A percentile compares a stretch with the other conserved stretches of the same genome.
Conservation (phyloP, 805 yeast genomes). For the Sugiyamaella valdiviana region DNA sequence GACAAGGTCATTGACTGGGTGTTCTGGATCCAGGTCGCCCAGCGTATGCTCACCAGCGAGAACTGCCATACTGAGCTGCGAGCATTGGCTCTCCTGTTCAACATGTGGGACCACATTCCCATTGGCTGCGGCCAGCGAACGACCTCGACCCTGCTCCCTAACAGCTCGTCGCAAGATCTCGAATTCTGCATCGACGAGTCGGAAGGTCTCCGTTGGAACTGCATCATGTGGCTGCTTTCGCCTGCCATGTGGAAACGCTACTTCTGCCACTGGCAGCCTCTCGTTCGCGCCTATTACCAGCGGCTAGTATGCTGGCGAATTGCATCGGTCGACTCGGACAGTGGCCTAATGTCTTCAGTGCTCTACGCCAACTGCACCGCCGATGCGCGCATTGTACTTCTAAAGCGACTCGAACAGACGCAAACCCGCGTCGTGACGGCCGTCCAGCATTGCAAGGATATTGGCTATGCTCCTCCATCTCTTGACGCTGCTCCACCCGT, state of each 20-base stretch:
- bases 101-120: constrained; percentile 62
- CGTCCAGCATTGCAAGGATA: constrained; percentile 7
- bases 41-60: constrained; percentile 55
- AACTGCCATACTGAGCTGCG: constrained; percentile 58
- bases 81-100: constrained; percentile 59
- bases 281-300: constrained; percentile 63
- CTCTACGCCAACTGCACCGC: constrained; percentile 24
- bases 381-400: constrained; percentile 24
- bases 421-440: constrained; percentile 10
- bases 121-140: constrained; percentile 9
- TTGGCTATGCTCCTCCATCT: constrained; percentile 15
- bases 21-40: constrained; percentile 63
- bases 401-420: constrained; percentile 19
- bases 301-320: constrained; percentile 66
- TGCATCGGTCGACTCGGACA: constrained; percentile 27
- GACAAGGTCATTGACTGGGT: constrained; percentile 52
- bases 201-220: constrained; percentile 43
- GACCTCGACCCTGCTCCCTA: neutral
- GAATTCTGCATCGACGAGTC: constrained; percentile 9
- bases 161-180: constrained; percentile 7
- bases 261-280: constrained; percentile 75
- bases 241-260: constrained; percentile 46
- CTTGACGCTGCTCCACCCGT: constrained; percentile 27
- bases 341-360: constrained; percentile 22
- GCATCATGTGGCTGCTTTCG: constrained; percentile 51